phyloP scores from a whole-genome alignment of 2,329 filamentous ascomycete species.

The Aspergillus brunneoviolaceus region DNA sequence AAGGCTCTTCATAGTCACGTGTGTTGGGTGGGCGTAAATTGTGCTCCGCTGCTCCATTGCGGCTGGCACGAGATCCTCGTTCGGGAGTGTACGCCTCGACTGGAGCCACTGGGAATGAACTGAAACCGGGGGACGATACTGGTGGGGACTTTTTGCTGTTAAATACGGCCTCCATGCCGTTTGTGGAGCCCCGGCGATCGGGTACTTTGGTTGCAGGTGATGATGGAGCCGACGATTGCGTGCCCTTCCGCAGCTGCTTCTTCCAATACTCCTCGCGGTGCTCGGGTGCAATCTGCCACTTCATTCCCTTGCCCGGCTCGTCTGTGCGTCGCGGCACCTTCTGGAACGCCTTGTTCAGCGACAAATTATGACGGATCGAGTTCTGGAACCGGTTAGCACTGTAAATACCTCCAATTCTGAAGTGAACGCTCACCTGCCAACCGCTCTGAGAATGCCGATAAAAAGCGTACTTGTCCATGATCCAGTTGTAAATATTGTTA shows the following conservation, averaged over 20 bases:
- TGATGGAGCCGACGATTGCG: conserved; percentile 47
- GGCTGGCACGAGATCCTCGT: conserved; percentile 41
- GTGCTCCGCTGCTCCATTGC: conserved; percentile 28
- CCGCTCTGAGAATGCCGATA: conserved; percentile 82
- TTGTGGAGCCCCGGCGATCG: conserved; percentile 34
- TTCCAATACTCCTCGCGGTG: conserved; percentile 84
- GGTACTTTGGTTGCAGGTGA: conserved; percentile 48
- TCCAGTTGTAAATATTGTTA: conserved; percentile 90
- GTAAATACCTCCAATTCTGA: not conserved
- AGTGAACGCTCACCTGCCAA: conserved; percentile 72
- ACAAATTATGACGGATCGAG: conserved; percentile 94
- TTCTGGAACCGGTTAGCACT: conserved; percentile 58
- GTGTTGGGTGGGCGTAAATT: conserved; percentile 31
- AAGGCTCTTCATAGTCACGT: conserved; percentile 44
- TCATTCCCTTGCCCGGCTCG: conserved; percentile 98
- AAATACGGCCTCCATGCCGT: conserved; percentile 43
- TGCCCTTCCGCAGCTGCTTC: conserved; percentile 53
- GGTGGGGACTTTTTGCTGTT: conserved; percentile 40
- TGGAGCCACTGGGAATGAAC: conserved; percentile 42
- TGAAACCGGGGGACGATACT: conserved; percentile 42
- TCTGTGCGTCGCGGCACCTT: conserved; percentile 91
- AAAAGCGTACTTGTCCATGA: conserved; percentile 87
- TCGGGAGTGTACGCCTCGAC: conserved; percentile 51
- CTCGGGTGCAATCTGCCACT: conserved; percentile 90
- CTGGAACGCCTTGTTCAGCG: conserved; percentile 89